A percentile compares a stretch with the other conserved stretches of the same genome.
These are phyloP conservation scores for Ambrosiella xylebori DNA, from an alignment of 2,329 filamentous ascomycete genomes.

Conservation along the genomic window DNA sequence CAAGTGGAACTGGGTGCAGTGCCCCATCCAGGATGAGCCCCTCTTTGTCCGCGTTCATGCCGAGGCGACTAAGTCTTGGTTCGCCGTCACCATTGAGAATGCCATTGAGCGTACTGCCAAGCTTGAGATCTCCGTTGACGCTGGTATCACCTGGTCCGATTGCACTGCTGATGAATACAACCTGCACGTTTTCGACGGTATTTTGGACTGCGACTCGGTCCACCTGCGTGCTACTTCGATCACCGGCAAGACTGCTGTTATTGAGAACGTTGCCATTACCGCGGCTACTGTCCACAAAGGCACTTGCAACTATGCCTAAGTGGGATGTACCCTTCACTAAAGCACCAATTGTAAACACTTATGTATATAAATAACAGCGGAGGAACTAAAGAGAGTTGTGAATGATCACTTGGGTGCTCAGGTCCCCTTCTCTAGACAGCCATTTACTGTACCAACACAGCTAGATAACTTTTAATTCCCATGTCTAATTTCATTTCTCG, in stretches of 20 bases:
- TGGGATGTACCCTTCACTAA: not conserved
- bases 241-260: constrained; percentile 10
- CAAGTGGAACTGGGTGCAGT: constrained; percentile 10
- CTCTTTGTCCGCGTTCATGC: constrained; percentile 14
- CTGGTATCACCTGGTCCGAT: constrained; percentile 8
- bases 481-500: not conserved
- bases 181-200: constrained; percentile 9
- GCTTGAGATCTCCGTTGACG: constrained; percentile 11
- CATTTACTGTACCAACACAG: not conserved
- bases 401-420: not conserved
- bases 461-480: not conserved
- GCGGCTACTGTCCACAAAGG: not conserved
- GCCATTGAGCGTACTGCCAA: constrained; percentile 14
- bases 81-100: constrained; percentile 15
- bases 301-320: constrained; percentile 8
- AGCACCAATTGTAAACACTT: not conserved
- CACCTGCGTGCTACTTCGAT: constrained; percentile 9
- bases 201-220: constrained; percentile 6
- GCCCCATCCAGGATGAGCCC: constrained; percentile 11
- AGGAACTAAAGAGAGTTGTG: too few species aligned
- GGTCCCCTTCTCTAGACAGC: not conserved
- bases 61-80: constrained; percentile 14
- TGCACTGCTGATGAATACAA: constrained; percentile 7
- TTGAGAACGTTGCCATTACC: constrained; percentile 2
- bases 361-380: too few species aligned